These are phyloP conservation scores for Cronartium quercuum DNA, from an alignment of 1,284 basidiomycete genomes.

Conservation along the genomic window DNA sequence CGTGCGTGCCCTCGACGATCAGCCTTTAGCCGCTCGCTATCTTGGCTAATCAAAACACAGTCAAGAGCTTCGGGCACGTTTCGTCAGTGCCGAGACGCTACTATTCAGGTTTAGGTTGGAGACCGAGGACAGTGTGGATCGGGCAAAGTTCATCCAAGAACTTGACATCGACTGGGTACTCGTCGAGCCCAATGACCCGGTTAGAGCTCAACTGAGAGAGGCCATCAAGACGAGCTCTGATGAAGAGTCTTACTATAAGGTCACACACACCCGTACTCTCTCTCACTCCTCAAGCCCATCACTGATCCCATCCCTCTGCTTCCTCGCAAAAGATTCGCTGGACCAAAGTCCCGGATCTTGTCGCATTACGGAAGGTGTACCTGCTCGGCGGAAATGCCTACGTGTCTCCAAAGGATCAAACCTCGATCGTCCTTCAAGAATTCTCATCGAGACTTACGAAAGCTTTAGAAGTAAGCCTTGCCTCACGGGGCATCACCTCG, in stretches of 20 bases:
- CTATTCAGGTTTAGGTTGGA: conserved; percentile 83
- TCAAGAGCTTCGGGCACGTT: conserved; percentile 82
- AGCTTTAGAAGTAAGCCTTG: conserved; percentile 65
- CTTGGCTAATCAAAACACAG: conserved; percentile 52
- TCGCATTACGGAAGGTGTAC: conserved; percentile 75
- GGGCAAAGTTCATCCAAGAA: conserved; percentile 65
- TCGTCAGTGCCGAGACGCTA: conserved; percentile 78
- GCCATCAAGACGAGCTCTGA: conserved; percentile 50
- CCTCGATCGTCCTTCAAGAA: conserved; percentile 81
- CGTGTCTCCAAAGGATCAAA: conserved; percentile 73
- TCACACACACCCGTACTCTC: conserved; percentile 42
- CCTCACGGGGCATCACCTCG: background rate
- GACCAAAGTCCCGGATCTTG: conserved; percentile 87
- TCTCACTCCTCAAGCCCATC: background rate
- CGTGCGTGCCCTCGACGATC: conserved; percentile 58
- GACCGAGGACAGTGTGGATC: conserved; percentile 60
- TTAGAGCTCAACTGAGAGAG: no score
- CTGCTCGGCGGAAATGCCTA: conserved; percentile 80
- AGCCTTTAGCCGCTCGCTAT: conserved; percentile 13
- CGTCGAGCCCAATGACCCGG: conserved; percentile 61
- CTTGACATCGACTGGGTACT: conserved; percentile 71
- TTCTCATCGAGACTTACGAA: conserved; percentile 70
- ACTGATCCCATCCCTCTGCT: conserved; percentile 42
- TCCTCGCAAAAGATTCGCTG: conserved; percentile 58
- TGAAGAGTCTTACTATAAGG: conserved; percentile 67